Conservation (phyloP, 306 rosid species). For the Gynostemma pentaphyllum region DNA sequence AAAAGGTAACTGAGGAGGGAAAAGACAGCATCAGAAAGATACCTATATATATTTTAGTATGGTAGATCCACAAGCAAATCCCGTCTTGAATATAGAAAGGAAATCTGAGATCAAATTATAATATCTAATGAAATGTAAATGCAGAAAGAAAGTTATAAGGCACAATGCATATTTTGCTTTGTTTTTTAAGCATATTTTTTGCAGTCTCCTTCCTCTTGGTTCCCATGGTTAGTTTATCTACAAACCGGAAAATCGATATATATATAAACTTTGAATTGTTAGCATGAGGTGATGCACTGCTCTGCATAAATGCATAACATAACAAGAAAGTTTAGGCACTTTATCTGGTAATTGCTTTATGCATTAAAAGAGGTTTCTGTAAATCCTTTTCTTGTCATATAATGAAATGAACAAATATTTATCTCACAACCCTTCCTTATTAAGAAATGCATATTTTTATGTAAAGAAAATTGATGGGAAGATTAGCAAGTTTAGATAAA, state of each 20-base stretch:
- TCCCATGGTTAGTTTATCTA: too few species aligned
- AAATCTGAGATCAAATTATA: not conserved
- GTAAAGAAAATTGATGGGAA: too few species aligned
- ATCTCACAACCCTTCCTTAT: too few species aligned
- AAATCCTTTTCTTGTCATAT: too few species aligned
- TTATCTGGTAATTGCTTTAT: too few species aligned
- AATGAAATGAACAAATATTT: too few species aligned
- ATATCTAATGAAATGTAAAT: constrained; percentile 1
- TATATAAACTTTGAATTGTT: not conserved
- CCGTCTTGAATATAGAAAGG: not conserved
- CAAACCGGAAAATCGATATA: not conserved
- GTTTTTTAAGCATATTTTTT: not conserved
- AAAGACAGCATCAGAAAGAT: not conserved
- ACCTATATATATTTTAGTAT: not conserved
- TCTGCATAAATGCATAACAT: too few species aligned
- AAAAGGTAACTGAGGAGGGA: constrained; percentile 26
- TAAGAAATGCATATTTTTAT: too few species aligned
- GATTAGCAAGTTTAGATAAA: too few species aligned
- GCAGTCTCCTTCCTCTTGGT: not conserved
- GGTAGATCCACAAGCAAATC: constrained; percentile 1
- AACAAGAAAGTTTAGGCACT: too few species aligned
- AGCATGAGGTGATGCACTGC: too few species aligned
- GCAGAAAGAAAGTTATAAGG: not conserved
- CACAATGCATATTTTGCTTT: not conserved
- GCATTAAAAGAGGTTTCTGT: too few species aligned